phyloP scores from a whole-genome alignment of 202 grass and related monocot species.

The Schoenoplectus triqueter region DNA sequence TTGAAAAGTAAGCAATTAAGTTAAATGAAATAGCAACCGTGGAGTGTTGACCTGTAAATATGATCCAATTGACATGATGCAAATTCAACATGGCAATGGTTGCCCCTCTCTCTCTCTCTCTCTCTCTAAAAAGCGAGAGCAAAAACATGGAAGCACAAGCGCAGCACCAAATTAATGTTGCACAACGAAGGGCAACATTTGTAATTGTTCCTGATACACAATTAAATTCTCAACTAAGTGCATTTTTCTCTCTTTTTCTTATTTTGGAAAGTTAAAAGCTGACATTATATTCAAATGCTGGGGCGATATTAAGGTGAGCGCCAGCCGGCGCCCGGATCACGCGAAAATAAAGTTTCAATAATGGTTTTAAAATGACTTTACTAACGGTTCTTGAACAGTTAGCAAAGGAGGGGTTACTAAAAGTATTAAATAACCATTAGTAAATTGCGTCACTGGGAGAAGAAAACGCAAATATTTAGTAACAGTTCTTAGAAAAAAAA shows the following conservation, averaged over 20 bases:
- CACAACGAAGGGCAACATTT: not conserved
- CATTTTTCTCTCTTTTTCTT: not conserved
- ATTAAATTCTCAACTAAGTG: not conserved
- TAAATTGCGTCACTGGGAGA: no score
- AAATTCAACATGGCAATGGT: no score
- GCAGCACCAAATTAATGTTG: not conserved
- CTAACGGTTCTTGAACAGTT: no score
- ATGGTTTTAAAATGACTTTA: no score
- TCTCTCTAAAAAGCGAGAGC: not conserved
- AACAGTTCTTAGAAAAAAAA: no score
- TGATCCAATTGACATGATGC: not conserved
- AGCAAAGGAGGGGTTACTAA: no score
- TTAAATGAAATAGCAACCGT: not conserved
- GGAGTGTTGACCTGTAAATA: conserved; percentile 1
- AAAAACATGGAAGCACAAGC: not conserved
- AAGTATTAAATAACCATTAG: no score
- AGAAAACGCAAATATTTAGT: no score
- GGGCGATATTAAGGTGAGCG: no score
- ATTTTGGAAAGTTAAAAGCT: not conserved
- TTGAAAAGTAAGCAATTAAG: not conserved
- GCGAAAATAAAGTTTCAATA: no score
- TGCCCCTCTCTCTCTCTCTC: not conserved
- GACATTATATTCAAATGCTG: not conserved
- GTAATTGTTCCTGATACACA: not conserved
- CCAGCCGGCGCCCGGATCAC: no score